A percentile compares a stretch with the other conserved stretches of the same genome.
These are phyloP conservation scores for Jatropha curcas DNA, from an alignment of 345 rosid species.

Conservation along the genomic window DNA sequence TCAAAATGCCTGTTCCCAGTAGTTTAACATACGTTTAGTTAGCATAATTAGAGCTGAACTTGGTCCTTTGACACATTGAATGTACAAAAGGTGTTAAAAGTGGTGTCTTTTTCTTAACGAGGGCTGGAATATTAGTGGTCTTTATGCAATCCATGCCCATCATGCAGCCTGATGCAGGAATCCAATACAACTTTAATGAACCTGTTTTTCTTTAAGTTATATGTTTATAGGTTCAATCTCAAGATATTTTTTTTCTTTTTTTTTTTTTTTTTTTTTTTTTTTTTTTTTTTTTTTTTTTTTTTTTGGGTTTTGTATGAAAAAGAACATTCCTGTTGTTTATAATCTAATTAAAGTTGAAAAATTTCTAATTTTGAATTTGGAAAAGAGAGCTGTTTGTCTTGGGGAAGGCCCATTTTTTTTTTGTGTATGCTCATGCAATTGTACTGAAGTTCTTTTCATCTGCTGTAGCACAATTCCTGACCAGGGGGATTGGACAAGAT, in stretches of 20 bases:
- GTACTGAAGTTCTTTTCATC: conserved; percentile 11
- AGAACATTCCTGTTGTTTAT: neutral
- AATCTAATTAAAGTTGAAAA: neutral
- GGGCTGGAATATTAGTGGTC: neutral
- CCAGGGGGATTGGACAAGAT: conserved; percentile 48
- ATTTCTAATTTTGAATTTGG: neutral
- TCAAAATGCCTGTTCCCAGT: neutral
- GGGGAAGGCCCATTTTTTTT: neutral
- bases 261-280: no score
- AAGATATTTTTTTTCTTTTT: no score
- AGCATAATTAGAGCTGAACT: neutral
- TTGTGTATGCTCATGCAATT: neutral
- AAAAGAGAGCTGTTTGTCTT: neutral
- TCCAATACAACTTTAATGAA: neutral
- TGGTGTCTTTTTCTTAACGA: neutral
- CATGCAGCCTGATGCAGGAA: neutral
- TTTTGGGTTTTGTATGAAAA: no score
- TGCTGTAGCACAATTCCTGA: conserved; percentile 50
- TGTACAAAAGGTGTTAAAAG: neutral
- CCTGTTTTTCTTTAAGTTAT: neutral
- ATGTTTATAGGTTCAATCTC: neutral
- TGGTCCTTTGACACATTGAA: neutral
- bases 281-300: neutral
- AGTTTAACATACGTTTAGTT: neutral
- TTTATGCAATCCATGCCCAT: neutral